phyloP scores from a whole-genome alignment of 495 filamentous ascomycete genomes.

The Jackrogersella multiformis region DNA sequence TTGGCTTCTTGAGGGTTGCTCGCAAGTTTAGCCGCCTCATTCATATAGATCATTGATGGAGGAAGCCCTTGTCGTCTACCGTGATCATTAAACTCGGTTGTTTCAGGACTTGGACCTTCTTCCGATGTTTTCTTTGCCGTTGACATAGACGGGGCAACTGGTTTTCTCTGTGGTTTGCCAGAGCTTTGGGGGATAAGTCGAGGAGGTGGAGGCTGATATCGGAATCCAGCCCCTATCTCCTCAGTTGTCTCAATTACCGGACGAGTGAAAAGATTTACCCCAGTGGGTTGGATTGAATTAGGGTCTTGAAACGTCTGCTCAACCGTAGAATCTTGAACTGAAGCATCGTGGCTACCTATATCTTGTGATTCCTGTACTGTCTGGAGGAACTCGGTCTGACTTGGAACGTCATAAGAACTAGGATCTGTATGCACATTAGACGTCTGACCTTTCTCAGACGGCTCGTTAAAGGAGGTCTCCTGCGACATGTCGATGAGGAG shows the following conservation, averaged over 20 bases:
- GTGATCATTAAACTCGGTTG: neutral
- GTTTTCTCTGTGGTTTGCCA: neutral
- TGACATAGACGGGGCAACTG: neutral
- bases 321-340: neutral
- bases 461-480: neutral
- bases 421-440: neutral
- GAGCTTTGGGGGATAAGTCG: neutral
- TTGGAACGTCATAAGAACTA: neutral
- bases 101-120: neutral
- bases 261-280: slow-evolving; percentile 12
- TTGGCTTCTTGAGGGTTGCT: neutral
- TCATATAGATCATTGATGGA: neutral
- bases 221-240: slow-evolving; percentile 30
- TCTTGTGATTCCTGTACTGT: slow-evolving; percentile 20
- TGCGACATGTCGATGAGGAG: slow-evolving; percentile 1
- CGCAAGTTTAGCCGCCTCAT: neutral
- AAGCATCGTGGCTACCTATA: neutral
- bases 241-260: slow-evolving; percentile 32
- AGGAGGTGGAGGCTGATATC: slow-evolving; percentile 23
- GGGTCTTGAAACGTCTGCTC: neutral
- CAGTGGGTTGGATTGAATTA: neutral
- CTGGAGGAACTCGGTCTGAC: slow-evolving; percentile 9
- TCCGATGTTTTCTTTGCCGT: neutral
- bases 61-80: neutral
- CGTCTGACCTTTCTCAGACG: neutral